A percentile compares a stretch with the other conserved stretches of the same genome.
phyloP scores from a whole-genome alignment of 176 grass and related monocot species.

The Saccharum spontaneum region DNA sequence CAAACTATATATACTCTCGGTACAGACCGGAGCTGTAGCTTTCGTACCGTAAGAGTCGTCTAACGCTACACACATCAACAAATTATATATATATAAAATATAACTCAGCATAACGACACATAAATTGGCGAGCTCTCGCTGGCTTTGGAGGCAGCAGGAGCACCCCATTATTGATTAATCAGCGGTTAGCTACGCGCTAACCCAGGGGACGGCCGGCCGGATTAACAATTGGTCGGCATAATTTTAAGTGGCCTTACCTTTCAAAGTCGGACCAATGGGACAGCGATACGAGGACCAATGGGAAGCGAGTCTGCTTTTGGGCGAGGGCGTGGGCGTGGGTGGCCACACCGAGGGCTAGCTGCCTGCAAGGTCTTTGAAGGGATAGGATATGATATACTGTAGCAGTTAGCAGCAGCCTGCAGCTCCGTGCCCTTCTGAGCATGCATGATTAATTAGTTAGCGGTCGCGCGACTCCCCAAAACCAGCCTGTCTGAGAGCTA shows the following conservation, averaged over 20 bases:
- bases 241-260: constrained; percentile 26
- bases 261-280: constrained; percentile 28
- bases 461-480: constrained; percentile 33
- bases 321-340: constrained; percentile 21
- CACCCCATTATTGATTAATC: not conserved
- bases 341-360: constrained; percentile 20
- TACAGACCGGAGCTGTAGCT: not conserved
- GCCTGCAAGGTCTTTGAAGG: not conserved
- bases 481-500: constrained; percentile 39
- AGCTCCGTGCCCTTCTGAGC: not conserved
- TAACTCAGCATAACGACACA: not conserved
- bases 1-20: not conserved
- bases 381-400: constrained; percentile 7
- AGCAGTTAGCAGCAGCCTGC: not conserved
- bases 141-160: not conserved
- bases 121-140: not conserved
- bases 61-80: not conserved
- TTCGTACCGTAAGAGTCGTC: not conserved
- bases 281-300: constrained; percentile 43
- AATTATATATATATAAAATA: not conserved
- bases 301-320: constrained; percentile 11
- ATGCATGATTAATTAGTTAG: constrained; percentile 26
- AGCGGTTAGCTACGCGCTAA: not conserved
- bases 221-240: constrained; percentile 32
- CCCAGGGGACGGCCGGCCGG: not conserved